Evolutionary conservation across 1,139 yeast genomes (phyloP).

Genomic region (Yamadazyma blattariae): DNA sequence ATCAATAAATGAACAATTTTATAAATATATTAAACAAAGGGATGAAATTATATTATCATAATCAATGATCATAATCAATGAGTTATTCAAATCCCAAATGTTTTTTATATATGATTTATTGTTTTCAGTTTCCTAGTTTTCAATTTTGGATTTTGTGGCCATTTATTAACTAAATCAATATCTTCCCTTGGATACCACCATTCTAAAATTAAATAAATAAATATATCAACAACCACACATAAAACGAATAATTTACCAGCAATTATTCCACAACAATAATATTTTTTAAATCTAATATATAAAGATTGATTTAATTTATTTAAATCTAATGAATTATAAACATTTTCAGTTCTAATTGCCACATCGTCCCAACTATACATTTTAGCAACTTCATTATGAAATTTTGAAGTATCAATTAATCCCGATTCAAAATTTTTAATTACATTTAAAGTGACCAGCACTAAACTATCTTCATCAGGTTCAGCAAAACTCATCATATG

Average conservation of each 20-base stretch:
- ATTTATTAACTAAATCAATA: conserved; percentile 72
- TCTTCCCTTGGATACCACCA: conserved; percentile 63
- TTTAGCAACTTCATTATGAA: conserved; percentile 71
- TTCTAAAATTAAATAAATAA: conserved; percentile 62
- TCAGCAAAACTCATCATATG: conserved; percentile 93
- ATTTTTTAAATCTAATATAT: conserved; percentile 48
- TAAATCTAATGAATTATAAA: conserved; percentile 60
- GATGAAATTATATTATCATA: conserved; percentile 1
- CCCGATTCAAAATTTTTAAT: conserved; percentile 56
- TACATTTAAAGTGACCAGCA: conserved; percentile 65
- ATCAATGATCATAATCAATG: too few relatives aligned
- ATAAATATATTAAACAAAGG: conserved; percentile 9
- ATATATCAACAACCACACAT: conserved; percentile 75
- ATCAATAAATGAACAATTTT: conserved; percentile 10
- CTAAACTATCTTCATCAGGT: conserved; percentile 78
- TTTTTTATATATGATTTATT: not conserved
- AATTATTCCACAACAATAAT: conserved; percentile 74
- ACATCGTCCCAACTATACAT: conserved; percentile 96
- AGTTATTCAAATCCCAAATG: too few relatives aligned
- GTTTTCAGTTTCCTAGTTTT: not conserved
- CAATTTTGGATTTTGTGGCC: conserved; percentile 49
- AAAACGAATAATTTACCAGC: conserved; percentile 82
- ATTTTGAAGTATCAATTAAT: conserved; percentile 64
- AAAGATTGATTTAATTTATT: conserved; percentile 47
- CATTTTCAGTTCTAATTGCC: conserved; percentile 80